phyloP scores from a whole-genome alignment of 1,284 basidiomycete species.

The Phellopilus nigrolimitatus region DNA sequence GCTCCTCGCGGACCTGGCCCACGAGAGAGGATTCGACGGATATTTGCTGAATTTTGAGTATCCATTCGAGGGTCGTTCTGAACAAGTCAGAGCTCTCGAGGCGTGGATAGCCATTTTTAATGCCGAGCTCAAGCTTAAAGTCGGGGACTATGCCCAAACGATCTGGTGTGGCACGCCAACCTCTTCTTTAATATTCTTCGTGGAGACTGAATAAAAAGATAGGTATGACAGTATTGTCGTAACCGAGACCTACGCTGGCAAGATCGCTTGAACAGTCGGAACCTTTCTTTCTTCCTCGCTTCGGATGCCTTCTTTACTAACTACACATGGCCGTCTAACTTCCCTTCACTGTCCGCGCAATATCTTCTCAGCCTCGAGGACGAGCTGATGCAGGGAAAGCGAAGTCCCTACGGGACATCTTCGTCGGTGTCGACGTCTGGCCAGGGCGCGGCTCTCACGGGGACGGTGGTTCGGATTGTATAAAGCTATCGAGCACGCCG shows the following conservation, averaged over 20 bases:
- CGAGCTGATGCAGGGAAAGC: slow-evolving; percentile 27
- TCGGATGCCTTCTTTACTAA: slow-evolving; percentile 75
- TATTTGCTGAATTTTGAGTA: slow-evolving; percentile 81
- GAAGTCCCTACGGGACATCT: slow-evolving; percentile 55
- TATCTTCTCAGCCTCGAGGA: slow-evolving; percentile 52
- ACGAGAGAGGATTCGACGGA: slow-evolving; percentile 74
- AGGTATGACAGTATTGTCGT: slow-evolving; percentile 82
- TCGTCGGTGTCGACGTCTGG: slow-evolving; percentile 74
- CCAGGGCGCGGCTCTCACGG: slow-evolving; percentile 70
- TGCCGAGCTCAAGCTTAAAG: slow-evolving; percentile 48
- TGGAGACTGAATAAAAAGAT: slow-evolving; percentile 14
- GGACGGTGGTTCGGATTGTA: slow-evolving; percentile 66
- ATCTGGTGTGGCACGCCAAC: slow-evolving; percentile 59
- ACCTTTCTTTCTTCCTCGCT: slow-evolving; percentile 72
- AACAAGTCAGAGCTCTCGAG: slow-evolving; percentile 59
- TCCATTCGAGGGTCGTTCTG: slow-evolving; percentile 44
- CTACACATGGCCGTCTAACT: slow-evolving; percentile 62
- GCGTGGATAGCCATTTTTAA: slow-evolving; percentile 69
- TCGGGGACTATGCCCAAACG: slow-evolving; percentile 60
- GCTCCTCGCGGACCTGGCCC: slow-evolving; percentile 64
- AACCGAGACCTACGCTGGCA: slow-evolving; percentile 65
- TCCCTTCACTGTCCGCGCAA: slow-evolving; percentile 45
- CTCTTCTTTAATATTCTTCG: slow-evolving; percentile 1
- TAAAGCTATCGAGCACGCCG: slow-evolving; percentile 58
- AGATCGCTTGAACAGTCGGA: slow-evolving; percentile 65